Base-by-base conservation (phyloP, 208 protist species). In the Giardia duodenalis region DNA sequence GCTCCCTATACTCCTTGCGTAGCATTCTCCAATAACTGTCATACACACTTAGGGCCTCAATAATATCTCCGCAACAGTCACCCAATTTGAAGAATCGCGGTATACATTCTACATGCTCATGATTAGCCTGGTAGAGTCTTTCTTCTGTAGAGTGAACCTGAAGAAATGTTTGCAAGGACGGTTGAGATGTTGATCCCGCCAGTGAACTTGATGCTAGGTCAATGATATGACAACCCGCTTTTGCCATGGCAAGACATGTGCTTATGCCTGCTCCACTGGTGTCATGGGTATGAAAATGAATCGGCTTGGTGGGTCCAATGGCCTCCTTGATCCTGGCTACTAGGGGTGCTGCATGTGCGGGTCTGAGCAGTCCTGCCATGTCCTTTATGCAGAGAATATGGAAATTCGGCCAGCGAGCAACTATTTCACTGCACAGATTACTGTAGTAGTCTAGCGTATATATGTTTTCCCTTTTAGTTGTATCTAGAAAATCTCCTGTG, bases 221-320 rank as follows among this genome's bases (percentile, higher is more conserved):
- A 39, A 97, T 95, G 0, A 95, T 95, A 93, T 97, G 96, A 0
- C 95, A 96, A 42, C 96, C 96, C 45, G 96, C 95, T 42, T 95
- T 90, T 1, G 93, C 93, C 44, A 92, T 92, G 0, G 95, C 96
- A 19, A 97, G 47, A 95, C 96, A 96, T 2, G 96, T 93, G n/a
- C 96, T 95, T 44, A 97, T 95, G 89, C 93, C 95, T 30, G 94
- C 94, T 39, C 96, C 96, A 1, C 95, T 92, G 0, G 97, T 97
- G 93, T 97, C 96, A 92, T 97, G 97, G 1, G 96, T 97, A 94
- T 97, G 97, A 39, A 97, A 96, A 92, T 97, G 97, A 92, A 97
- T 97, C 3, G 97, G 96, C 46, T 96, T 47, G 44, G 1, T 30
- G 4, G 44, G 43, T 3, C 96, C 89, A 0, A 96, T 96, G 93